Evolutionary conservation across 495 filamentous ascomycete species (phyloP).

Genomic region (Daldinia vernicosa): DNA sequence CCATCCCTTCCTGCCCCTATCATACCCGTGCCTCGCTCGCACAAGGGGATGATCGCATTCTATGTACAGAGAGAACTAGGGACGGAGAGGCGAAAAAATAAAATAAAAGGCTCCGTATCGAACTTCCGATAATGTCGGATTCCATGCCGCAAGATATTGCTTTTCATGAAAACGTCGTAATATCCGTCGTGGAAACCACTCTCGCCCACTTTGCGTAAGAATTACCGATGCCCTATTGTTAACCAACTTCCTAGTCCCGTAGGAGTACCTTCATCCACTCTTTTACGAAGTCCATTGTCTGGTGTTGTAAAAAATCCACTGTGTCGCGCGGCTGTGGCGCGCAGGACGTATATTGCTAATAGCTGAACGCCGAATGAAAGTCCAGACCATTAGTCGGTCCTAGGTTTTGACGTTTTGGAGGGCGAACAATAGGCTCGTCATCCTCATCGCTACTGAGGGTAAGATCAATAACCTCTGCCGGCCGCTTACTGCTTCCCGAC

Average conservation of each 20-base stretch:
- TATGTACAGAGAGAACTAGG: slow-evolving; percentile 33
- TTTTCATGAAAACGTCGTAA: slow-evolving; percentile 2
- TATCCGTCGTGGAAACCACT: background rate
- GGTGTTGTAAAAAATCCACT: background rate
- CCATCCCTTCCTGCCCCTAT: background rate
- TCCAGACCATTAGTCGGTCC: slow-evolving; percentile 12
- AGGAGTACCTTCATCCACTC: background rate
- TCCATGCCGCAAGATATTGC: background rate
- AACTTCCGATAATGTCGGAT: background rate
- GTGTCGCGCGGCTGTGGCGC: background rate
- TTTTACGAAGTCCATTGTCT: background rate
- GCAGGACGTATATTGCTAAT: slow-evolving; percentile 10
- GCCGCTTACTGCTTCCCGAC: slow-evolving; percentile 66
- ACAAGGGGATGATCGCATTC: slow-evolving; percentile 3
- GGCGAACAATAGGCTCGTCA: slow-evolving; percentile 65
- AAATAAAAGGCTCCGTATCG: background rate
- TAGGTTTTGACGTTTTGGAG: slow-evolving; percentile 63
- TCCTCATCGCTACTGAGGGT: slow-evolving; percentile 80
- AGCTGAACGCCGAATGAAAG: slow-evolving; percentile 10
- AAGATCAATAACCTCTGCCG: slow-evolving; percentile 78
- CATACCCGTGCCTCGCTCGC: slow-evolving; percentile 12
- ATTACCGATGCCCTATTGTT: background rate
- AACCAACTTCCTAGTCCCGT: slow-evolving; percentile 3
- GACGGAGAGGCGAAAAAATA: background rate
- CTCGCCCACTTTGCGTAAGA: background rate